Evolutionary conservation across 805 yeast genomes (phyloP).

Genomic region (Ogataea parapolymorpha): DNA sequence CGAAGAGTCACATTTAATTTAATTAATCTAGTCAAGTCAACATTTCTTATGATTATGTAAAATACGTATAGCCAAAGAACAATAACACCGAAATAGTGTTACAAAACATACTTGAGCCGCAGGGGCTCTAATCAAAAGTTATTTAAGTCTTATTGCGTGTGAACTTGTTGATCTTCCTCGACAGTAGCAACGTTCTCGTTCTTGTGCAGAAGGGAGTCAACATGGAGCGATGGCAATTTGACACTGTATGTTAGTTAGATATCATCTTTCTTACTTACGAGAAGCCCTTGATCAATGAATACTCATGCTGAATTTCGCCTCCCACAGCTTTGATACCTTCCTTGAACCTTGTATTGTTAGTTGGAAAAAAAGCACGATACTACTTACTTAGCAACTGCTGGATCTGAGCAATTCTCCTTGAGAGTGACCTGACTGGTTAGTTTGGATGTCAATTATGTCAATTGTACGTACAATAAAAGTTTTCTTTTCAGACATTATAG

Average conservation of each 20-base stretch:
- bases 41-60: constrained; percentile 3
- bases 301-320: constrained; percentile 60
- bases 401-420: constrained; percentile 35
- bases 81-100: background rate
- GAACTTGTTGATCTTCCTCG: constrained; percentile 69
- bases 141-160: constrained; percentile 26
- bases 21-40: constrained; percentile 6
- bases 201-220: constrained; percentile 38
- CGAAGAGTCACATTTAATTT: constrained; percentile 7
- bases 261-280: constrained; percentile 31
- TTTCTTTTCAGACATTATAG: constrained; percentile 25
- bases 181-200: constrained; percentile 53
- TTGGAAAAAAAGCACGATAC: background rate
- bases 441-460: background rate
- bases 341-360: constrained; percentile 38
- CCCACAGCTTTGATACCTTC: constrained; percentile 49
- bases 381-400: constrained; percentile 30
- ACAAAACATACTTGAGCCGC: background rate
- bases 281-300: constrained; percentile 63
- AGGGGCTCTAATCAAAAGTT: background rate
- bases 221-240: constrained; percentile 54
- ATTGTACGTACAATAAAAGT: constrained; percentile 30
- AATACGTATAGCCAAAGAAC: constrained; percentile 1
- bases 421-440: constrained; percentile 33
- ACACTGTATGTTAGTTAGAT: constrained; percentile 26